Percentiles rank a stretch among this genome's conserved stretches.
These are phyloP conservation scores for Talaromyces islandicus DNA, from an alignment of 2,329 filamentous ascomycete species.

Conservation along the genomic window DNA sequence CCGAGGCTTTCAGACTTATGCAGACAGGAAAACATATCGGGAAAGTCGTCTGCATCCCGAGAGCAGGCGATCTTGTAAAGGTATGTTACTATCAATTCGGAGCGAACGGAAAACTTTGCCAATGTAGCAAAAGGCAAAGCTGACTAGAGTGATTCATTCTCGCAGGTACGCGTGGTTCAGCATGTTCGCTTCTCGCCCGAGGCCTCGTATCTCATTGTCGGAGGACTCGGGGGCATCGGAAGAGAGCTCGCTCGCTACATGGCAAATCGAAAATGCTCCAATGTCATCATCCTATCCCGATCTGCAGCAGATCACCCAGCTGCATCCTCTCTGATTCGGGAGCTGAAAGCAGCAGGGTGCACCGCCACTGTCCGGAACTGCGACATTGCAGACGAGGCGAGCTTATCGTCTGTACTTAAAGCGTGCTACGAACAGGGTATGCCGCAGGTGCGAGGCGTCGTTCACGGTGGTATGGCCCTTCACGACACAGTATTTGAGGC, in stretches of 20 bases:
- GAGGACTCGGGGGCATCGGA: conserved; percentile 38
- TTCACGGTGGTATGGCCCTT: conserved; percentile 6
- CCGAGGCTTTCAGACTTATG: conserved; percentile 14
- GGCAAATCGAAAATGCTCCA: conserved; percentile 26
- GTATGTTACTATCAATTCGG: conserved; percentile 17
- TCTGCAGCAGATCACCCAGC: not conserved
- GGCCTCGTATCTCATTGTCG: conserved; percentile 30
- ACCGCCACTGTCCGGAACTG: not conserved
- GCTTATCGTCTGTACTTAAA: conserved; percentile 12
- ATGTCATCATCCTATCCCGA: conserved; percentile 17
- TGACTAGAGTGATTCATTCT: not conserved
- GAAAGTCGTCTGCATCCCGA: conserved; percentile 9
- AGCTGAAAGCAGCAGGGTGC: not conserved
- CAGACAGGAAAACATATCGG: conserved; percentile 14
- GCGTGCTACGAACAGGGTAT: not conserved
- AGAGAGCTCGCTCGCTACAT: conserved; percentile 29
- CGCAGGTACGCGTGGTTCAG: not conserved
- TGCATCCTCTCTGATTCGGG: not conserved
- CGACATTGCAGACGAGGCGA: not conserved
- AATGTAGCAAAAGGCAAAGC: conserved; percentile 28
- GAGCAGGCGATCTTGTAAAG: conserved; percentile 10
- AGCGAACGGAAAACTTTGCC: conserved; percentile 20
- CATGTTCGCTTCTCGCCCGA: not conserved
- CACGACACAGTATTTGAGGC: not conserved
- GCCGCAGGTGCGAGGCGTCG: conserved; percentile 7